Base-by-base conservation (phyloP, 176 grass and related monocot species). In the Bothriochloa decipiens region DNA sequence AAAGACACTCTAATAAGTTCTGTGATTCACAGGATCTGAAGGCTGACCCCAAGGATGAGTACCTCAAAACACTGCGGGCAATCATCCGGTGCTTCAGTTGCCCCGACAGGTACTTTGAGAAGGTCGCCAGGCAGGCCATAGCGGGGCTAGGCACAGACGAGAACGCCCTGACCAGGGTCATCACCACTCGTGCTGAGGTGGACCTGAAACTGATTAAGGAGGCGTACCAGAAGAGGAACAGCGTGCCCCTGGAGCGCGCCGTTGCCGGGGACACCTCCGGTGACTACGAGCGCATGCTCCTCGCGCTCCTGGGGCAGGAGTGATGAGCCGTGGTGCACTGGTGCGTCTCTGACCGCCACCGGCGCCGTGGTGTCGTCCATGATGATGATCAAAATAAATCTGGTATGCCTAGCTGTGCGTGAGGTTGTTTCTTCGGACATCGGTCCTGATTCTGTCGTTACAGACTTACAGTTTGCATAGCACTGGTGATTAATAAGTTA, bases 1-100 rank as follows among this genome's bases (percentile, higher is more conserved):
- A 46, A n/a, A n/a, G n/a, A n/a, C n/a, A n/a, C 55, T 7, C 33
- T 70, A 17, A 82, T 47, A 66, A 50, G 0, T 4, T 49, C 12
- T 10, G 12, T 4, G 15, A 9, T 80, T 74, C 43, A 52, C 83
- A 98, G 96, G 93, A 98, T 81, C 84, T 98, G 47, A 98, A 98
- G 92, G 81, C 89, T 70, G 91, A 95, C 39, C 93, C 96, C 41
- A 86, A 98, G 26, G 93, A 98, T 40, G 96, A 98, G 68, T 98
- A 90, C 77, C 89, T 98, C 8, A 85, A 88, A 2, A 94, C 81
- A 1, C 77, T 95, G 8, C 81, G 96, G 36, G 85, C 91, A 3
- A 81, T 95, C 16, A 74, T 95, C 60, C 85, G 96, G 29, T 95
- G 89, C 87, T 88, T 98, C 80, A 78, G 42, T 35, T 92, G 87